These are phyloP conservation scores for Silene vulgaris DNA, from an alignment of 179 eudicot species.

Conservation along the genomic window DNA sequence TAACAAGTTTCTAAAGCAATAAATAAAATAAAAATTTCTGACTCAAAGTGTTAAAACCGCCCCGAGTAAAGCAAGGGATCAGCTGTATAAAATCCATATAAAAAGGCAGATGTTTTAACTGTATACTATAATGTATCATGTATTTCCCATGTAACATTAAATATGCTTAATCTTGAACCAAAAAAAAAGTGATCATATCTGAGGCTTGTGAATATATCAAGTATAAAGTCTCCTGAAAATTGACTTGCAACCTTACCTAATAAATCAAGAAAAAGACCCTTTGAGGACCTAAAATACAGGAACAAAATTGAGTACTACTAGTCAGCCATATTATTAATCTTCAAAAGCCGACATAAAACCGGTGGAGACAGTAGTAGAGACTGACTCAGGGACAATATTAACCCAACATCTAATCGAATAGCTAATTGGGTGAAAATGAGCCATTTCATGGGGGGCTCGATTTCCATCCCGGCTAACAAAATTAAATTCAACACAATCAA, in stretches of 20 bases:
- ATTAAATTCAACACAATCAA: no score
- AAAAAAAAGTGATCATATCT: conserved; percentile 7
- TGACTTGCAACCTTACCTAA: not conserved
- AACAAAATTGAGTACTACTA: not conserved
- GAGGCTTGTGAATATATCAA: not conserved
- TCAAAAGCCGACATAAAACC: no score
- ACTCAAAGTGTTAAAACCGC: not conserved
- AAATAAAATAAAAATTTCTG: no score
- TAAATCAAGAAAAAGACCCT: not conserved
- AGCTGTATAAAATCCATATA: not conserved
- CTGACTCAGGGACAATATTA: no score
- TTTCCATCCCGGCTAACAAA: no score
- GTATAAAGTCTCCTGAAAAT: not conserved
- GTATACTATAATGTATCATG: conserved; percentile 6
- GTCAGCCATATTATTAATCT: no score
- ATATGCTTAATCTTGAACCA: conserved; percentile 12
- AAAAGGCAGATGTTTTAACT: not conserved
- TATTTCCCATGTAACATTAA: not conserved
- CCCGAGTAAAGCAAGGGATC: not conserved
- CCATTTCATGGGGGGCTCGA: no score
- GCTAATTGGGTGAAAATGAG: no score
- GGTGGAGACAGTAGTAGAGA: no score
- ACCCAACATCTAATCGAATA: no score
- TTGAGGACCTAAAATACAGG: not conserved
- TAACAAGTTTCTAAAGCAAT: conserved; percentile 4